Conservation (phyloP, 345 rosid species). For the Gossypium arboreum region DNA sequence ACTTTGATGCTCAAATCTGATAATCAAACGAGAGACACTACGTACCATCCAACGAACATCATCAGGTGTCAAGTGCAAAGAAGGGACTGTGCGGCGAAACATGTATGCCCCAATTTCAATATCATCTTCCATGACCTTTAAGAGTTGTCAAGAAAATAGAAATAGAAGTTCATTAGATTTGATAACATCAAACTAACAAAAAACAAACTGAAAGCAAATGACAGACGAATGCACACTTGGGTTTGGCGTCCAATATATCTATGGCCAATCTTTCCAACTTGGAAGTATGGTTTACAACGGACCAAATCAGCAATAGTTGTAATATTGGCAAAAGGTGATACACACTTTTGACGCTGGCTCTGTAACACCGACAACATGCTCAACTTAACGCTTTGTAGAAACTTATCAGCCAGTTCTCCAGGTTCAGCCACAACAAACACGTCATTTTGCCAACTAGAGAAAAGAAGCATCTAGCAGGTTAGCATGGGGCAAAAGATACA, state of each 20-base stretch:
- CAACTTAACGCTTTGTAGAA: conserved; percentile 74
- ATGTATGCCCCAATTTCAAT: conserved; percentile 85
- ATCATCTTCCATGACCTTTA: conserved; percentile 94
- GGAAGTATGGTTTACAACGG: conserved; percentile 64
- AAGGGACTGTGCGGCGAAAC: conserved; percentile 96
- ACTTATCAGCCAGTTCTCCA: conserved; percentile 87
- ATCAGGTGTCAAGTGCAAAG: conserved; percentile 74
- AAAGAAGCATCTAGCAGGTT: conserved; percentile 23
- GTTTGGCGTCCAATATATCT: conserved; percentile 93
- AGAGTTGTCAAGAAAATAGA: conserved; percentile 15
- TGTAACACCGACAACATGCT: conserved; percentile 62
- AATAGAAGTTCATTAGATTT: conserved; percentile 11
- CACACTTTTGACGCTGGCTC: conserved; percentile 46
- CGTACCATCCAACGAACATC: conserved; percentile 98
- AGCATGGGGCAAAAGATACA: conserved; percentile 23
- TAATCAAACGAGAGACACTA: conserved; percentile 6
- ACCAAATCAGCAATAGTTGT: conserved; percentile 72
- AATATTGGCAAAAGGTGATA: conserved; percentile 57
- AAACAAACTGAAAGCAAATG: conserved; percentile 4
- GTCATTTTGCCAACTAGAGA: conserved; percentile 88
- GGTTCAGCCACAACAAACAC: conserved; percentile 99
- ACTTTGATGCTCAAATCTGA: not conserved
- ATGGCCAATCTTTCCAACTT: conserved; percentile 81
- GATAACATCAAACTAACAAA: not conserved
- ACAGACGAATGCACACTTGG: conserved; percentile 43